Evolutionary conservation across 1,284 basidiomycete species (phyloP).

Genomic region (Cryptococcus sp.): DNA sequence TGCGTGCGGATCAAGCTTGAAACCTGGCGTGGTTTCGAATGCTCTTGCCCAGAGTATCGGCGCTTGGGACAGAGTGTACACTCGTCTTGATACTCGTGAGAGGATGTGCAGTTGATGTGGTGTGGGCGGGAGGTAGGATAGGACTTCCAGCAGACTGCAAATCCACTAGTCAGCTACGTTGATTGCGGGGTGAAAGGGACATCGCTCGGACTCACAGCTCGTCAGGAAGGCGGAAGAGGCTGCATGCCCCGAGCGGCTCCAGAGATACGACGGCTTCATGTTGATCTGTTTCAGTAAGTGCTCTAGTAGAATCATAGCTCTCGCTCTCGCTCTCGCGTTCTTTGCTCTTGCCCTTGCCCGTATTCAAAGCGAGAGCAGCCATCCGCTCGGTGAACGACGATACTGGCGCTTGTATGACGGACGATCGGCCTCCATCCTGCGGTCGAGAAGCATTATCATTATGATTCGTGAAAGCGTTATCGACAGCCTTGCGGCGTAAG

Average conservation of each 20-base stretch:
- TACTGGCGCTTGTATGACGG: too few relatives aligned
- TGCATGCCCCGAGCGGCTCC: background rate
- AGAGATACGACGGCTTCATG: background rate
- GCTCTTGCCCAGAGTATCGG: constrained; percentile 34
- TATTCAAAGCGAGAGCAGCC: background rate
- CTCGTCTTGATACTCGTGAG: constrained; percentile 22
- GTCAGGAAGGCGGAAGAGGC: background rate
- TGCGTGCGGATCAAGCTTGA: constrained; percentile 10
- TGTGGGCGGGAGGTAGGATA: constrained; percentile 29
- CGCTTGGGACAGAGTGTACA: constrained; percentile 30
- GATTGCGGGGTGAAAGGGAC: background rate
- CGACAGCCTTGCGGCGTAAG: background rate
- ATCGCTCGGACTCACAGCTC: background rate
- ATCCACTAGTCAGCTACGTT: background rate
- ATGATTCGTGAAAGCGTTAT: background rate
- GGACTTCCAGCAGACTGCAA: constrained; percentile 32
- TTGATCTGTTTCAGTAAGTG: background rate
- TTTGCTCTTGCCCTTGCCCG: background rate
- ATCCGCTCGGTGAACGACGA: too few relatives aligned
- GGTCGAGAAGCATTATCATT: background rate
- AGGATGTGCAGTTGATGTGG: constrained; percentile 19
- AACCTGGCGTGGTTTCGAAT: constrained; percentile 22
- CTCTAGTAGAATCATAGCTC: background rate
- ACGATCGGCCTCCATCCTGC: background rate
- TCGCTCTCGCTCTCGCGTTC: background rate